phyloP scores from a whole-genome alignment of 495 filamentous ascomycete genomes.

The Endocarpon pusillum region DNA sequence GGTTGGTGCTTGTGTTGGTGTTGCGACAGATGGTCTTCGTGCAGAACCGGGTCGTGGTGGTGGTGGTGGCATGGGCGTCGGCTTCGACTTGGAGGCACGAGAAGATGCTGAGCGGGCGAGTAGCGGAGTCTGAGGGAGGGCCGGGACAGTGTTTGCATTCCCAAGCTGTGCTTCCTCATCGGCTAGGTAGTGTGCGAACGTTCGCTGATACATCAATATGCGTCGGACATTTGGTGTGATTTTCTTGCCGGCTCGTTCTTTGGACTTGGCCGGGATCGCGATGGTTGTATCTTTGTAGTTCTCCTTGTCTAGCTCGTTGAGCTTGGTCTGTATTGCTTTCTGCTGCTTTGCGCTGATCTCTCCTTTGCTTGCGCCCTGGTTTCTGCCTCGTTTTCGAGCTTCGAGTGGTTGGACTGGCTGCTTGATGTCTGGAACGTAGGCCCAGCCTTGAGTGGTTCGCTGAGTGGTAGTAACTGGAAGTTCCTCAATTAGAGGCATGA shows the following conservation, averaged over 20 bases:
- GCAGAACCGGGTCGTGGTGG: not conserved
- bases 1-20: not conserved
- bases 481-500: constrained; percentile 54
- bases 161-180: constrained; percentile 65
- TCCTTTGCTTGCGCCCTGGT: constrained; percentile 26
- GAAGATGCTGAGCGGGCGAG: constrained; percentile 2
- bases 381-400: constrained; percentile 47
- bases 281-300: constrained; percentile 55
- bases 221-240: constrained; percentile 68
- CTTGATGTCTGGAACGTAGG: constrained; percentile 70
- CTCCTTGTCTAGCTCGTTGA: constrained; percentile 69
- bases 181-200: constrained; percentile 76
- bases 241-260: constrained; percentile 34
- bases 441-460: constrained; percentile 62
- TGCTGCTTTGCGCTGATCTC: constrained; percentile 60
- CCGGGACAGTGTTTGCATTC: constrained; percentile 20
- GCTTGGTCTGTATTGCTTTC: constrained; percentile 54
- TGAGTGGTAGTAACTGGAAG: constrained; percentile 46
- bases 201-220: constrained; percentile 82
- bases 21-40: constrained; percentile 1
- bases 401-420: constrained; percentile 35
- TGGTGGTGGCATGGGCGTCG: constrained; percentile 8
- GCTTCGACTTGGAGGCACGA: constrained; percentile 18
- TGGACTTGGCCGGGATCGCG: constrained; percentile 37
- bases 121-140: not conserved